Evolutionary conservation across 805 yeast species (phyloP), one percentile per base, ranked within the genome.

Genomic region (Tetrapisispora phaffii): DNA sequence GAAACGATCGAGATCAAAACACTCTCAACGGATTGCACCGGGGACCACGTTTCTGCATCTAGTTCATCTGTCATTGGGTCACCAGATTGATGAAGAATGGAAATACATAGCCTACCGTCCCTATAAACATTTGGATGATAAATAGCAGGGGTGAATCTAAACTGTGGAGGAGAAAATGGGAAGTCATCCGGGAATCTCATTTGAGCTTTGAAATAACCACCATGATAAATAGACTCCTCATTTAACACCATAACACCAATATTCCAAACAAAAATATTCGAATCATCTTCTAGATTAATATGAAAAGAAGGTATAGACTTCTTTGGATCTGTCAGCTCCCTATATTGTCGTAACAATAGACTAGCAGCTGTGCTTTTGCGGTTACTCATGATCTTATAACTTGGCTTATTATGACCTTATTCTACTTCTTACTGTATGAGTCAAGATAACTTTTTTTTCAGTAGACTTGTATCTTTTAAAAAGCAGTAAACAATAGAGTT

Each of bases 91-190:
- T 90, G 97, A 49, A 90, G 72, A 51, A 90, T 90, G 43, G 96
- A 86, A 49, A 89, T 88, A 71, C 97, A 90, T 39, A 93, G 73
- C 53, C 94, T 70, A 16, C 97, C 97, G 65, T 89, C 96, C 49
- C 86, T 76, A 67, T 90, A 90, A 45, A 90, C 95, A 63, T 90
- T 90, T 22, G 97, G 97, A 59, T 90, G 97, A 68, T 80, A 89
- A 54, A 90, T 85, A 36, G 95, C 82, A 13, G 97, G 96, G 7
- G 90, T 82, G 71, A 90, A 90, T 55, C 94, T 73, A 69, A 88
- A 90, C 32, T 83, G 78, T 36, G 97, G 98, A 24, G 98, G 98
- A 20, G 85, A 71, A 60, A 77, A 90, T 3, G 97, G 98, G 67
- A 82, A 90, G 64, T 88, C 95, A 20, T 72, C 67, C 6, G 97